Evolutionary conservation across 1,139 yeast genomes (phyloP).

Genomic region (Suhomyces taliae): DNA sequence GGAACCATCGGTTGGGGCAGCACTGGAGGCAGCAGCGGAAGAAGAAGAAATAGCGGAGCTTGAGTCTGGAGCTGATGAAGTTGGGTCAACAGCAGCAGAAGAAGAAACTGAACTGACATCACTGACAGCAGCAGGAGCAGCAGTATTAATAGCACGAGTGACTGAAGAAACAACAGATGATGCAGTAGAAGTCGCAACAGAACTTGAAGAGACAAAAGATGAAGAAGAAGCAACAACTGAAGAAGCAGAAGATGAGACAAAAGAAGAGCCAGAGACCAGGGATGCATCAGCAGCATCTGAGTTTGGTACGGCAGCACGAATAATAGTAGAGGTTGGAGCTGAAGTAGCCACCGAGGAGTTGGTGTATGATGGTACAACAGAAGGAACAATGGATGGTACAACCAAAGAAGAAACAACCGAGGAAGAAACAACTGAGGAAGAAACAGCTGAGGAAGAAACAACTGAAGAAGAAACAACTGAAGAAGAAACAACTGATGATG

Average conservation of each 20-base stretch:
- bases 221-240: no score
- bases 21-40: constrained; percentile 4
- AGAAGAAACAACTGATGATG: constrained; percentile 6
- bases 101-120: not conserved
- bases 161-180: not conserved
- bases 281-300: no score
- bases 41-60: constrained; percentile 10
- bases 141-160: not conserved
- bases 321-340: no score
- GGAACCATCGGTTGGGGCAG: constrained; percentile 1
- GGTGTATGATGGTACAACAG: no score
- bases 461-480: not conserved
- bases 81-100: constrained; percentile 5
- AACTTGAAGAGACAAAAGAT: not conserved
- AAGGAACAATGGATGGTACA: constrained; percentile 1
- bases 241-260: no score
- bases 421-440: constrained; percentile 7
- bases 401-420: not conserved
- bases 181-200: constrained; percentile 9
- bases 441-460: no score
- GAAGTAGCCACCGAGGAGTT: no score
- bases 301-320: no score
- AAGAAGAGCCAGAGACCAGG: no score
- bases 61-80: constrained; percentile 9
- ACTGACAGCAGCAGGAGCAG: not conserved